These are phyloP conservation scores for Xylaria flabelliformis DNA, from an alignment of 495 filamentous ascomycete species.

Conservation along the genomic window DNA sequence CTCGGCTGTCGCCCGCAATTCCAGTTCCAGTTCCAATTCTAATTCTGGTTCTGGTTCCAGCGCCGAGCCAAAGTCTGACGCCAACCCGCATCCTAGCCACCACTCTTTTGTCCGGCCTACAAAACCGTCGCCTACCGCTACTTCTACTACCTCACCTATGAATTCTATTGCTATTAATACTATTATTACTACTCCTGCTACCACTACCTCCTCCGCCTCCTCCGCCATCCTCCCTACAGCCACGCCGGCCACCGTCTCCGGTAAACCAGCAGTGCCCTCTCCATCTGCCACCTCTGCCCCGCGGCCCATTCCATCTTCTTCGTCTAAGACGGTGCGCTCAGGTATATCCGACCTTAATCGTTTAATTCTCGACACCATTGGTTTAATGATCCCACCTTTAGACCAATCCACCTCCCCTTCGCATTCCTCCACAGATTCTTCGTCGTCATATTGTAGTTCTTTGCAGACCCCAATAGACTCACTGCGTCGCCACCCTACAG, in stretches of 20 bases:
- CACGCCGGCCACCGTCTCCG: constrained; percentile 26
- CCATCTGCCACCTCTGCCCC: constrained; percentile 26
- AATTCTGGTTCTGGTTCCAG: constrained; percentile 1
- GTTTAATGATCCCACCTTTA: constrained; percentile 37
- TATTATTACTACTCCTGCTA: constrained; percentile 10
- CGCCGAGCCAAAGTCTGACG: constrained; percentile 24
- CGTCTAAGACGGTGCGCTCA: constrained; percentile 25
- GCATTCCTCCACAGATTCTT: constrained; percentile 18
- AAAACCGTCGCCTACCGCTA: constrained; percentile 29
- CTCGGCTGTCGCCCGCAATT: constrained; percentile 2
- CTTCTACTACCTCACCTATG: constrained; percentile 25
- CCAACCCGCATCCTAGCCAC: neutral
- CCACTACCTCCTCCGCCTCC: neutral
- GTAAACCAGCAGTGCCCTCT: constrained; percentile 23
- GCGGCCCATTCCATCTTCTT: constrained; percentile 20
- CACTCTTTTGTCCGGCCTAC: constrained; percentile 29
- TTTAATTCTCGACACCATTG: constrained; percentile 28
- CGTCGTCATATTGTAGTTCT: constrained; percentile 23
- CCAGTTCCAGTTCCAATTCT: neutral
- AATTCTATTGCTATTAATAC: constrained; percentile 9
- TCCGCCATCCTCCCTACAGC: constrained; percentile 10
- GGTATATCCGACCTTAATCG: constrained; percentile 38
- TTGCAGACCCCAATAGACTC: constrained; percentile 36
- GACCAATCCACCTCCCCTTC: constrained; percentile 36
- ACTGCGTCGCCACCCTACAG: constrained; percentile 49